Percentiles rank a stretch among this genome's conserved stretches.
Conservation (phyloP, 257 asterid species). For the Mentha longifolia region DNA sequence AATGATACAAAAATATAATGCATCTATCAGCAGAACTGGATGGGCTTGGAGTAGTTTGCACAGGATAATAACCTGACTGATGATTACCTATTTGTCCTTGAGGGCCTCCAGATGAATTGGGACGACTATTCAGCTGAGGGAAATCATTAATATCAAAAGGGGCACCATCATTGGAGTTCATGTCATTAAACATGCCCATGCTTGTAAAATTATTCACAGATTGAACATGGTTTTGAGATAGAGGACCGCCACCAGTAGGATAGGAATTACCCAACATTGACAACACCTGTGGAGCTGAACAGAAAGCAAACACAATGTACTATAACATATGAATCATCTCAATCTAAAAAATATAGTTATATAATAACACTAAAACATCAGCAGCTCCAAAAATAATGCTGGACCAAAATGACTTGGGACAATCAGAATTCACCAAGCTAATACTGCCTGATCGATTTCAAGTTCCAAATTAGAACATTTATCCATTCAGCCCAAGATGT, state of each 20-base stretch:
- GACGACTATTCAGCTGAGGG: constrained; percentile 91
- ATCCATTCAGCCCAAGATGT: constrained; percentile 12
- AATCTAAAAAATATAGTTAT: constrained; percentile 2
- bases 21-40: constrained; percentile 32
- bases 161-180: constrained; percentile 82
- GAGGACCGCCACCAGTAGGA: constrained; percentile 82
- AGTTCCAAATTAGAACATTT: background rate
- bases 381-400: background rate
- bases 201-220: constrained; percentile 65
- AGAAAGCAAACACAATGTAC: constrained; percentile 37
- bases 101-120: constrained; percentile 98
- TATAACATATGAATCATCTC: constrained; percentile 20
- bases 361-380: background rate
- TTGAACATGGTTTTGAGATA: constrained; percentile 87
- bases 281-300: constrained; percentile 94
- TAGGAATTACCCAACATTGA: constrained; percentile 87
- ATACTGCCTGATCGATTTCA: no score
- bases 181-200: constrained; percentile 86
- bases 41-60: constrained; percentile 29
- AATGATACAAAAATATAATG: constrained; percentile 29
- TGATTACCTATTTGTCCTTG: constrained; percentile 88
- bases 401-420: constrained; percentile 21
- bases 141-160: constrained; percentile 96
- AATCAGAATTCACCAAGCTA: background rate
- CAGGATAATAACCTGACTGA: constrained; percentile 27